Evolutionary conservation across 2,329 filamentous ascomycete genomes (phyloP), one percentile per base, ranked within the genome.

Genomic region (Aspergillus sp.): DNA sequence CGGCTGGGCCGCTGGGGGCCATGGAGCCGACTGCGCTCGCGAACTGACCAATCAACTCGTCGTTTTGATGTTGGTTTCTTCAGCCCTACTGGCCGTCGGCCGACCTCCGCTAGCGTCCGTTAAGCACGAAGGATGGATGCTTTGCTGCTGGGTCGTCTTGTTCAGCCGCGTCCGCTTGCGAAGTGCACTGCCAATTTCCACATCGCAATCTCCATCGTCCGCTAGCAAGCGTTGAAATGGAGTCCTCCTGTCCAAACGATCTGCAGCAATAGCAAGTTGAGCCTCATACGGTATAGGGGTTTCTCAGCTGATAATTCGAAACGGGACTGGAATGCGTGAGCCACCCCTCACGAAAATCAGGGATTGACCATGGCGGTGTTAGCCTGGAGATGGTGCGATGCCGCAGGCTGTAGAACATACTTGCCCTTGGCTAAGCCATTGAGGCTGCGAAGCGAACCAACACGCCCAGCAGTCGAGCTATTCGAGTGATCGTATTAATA

Each of bases 261-360:
- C 59, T 56, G 48, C 47, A 55, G 48, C 55, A 55, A 31, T 7
- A 28, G 25, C 51, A 25, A 52, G 43, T 62, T 64, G 59, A 66
- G 64, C 59, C 64, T 60, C 59, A 64, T 30, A 28, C 19, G 59
- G 49, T 13, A 19, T 31, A 47, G 48, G 17, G 7, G 47, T 11
- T 30, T 25, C 47, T 48, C 59, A 57, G 52, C 58, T 55, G 58
- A 47, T 48, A 59, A 52, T 46, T 52, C 51, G 58, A 47, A 53
- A 59, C 28, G 6, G 13, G 22, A 15, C 41, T 31, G 48, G 49
- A 55, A 60, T 54, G 52, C 58, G 34, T 45, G 41, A 49, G 46
- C 19, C 47, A 28, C 13, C 23, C 17, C 41, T 15, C 11, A 41
- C 11, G 34, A 15, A 41, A 41, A 41, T 15, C 30, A 54, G 43